Evolutionary conservation across 352 stramenopile genomes (phyloP), one percentile per base, ranked within the genome.

Genomic region (Pythium apleroticum): DNA sequence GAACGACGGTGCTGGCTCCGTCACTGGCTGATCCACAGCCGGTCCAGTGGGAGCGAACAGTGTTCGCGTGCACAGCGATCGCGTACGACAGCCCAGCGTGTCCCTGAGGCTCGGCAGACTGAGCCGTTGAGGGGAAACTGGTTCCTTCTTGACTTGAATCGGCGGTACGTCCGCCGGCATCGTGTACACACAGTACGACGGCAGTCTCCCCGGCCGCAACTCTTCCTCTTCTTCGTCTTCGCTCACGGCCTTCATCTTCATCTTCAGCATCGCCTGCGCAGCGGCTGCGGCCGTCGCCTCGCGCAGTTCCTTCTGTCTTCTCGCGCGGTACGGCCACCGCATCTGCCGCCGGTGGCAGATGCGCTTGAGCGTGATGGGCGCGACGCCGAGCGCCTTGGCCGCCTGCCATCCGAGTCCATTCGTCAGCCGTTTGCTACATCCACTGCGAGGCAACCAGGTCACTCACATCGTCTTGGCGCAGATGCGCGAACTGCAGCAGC

Each of bases 311-410:
- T 58, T 14, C 0, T 45, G n/a, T 33, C 58, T 56, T 39, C 43
- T 52, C 19, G 53, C 35, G 6, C 59, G 59, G 46, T 84, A 87
- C 19, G 77, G 72, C 81, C 81, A 90, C 1, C 69, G 69, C 46
- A 88, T 78, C 25, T 78, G 58, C 15, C 28, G 70, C 2, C 74
- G 66, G 5, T 81, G 50, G 49, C 81, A 90, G 49, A 76, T 87
- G 56, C 78, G 81, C 72, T 88, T 89, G 63, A 90, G 76, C 7
- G 81, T 89, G 74, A 90, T 85, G 9, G 78, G 63, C 4, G 81
- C 65, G 17, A 88, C 74, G 1, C 63, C 64, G 0, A 90, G 71
- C 0, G 58, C 49, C 25, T 55, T 70, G 19, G 81, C 81, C 4
- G 81, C 81, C 63, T 79, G 15, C 17, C 30, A 20, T 9, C 12